These are phyloP conservation scores for Cercospora sp. DNA, from an alignment of 2,329 filamentous ascomycete species.

Conservation along the genomic window DNA sequence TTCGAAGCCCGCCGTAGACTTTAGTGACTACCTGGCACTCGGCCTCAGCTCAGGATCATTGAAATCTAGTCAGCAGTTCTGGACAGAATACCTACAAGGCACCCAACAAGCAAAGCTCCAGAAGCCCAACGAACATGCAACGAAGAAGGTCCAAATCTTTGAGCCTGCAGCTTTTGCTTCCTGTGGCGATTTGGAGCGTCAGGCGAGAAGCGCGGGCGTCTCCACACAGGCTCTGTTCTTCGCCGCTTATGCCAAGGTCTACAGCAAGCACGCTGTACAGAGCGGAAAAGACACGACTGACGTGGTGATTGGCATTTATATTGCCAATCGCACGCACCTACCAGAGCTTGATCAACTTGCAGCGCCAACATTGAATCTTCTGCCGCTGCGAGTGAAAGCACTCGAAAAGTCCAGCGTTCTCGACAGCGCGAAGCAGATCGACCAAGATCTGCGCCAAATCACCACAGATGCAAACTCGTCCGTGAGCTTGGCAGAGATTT, in stretches of 20 bases:
- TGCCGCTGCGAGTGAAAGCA: slow-evolving; percentile 64
- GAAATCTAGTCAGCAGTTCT: slow-evolving; percentile 48
- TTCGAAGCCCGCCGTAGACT: slow-evolving; percentile 26
- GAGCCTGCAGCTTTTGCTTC: slow-evolving; percentile 50
- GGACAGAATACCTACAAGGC: slow-evolving; percentile 50
- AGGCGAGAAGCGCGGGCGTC: slow-evolving; percentile 56
- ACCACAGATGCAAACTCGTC: slow-evolving; percentile 55
- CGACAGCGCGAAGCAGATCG: slow-evolving; percentile 61
- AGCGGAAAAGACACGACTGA: slow-evolving; percentile 29
- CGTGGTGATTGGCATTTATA: slow-evolving; percentile 74
- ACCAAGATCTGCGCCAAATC: slow-evolving; percentile 66
- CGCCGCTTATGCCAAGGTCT: slow-evolving; percentile 63
- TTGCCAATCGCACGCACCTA: slow-evolving; percentile 69
- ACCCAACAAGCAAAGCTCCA: slow-evolving; percentile 24
- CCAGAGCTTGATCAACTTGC: slow-evolving; percentile 52
- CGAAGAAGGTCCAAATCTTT: slow-evolving; percentile 47
- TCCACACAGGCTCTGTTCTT: slow-evolving; percentile 75
- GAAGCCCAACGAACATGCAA: slow-evolving; percentile 19
- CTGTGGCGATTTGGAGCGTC: slow-evolving; percentile 43
- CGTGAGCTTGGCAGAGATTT: slow-evolving; percentile 69
- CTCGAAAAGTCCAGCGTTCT: slow-evolving; percentile 42
- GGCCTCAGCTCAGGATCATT: slow-evolving; percentile 21
- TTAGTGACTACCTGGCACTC: slow-evolving; percentile 47
- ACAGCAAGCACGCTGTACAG: slow-evolving; percentile 37
- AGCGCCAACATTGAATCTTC: slow-evolving; percentile 75